phyloP scores from a whole-genome alignment of 2,329 filamentous ascomycete genomes.

The Pseudodiploospora longispora region DNA sequence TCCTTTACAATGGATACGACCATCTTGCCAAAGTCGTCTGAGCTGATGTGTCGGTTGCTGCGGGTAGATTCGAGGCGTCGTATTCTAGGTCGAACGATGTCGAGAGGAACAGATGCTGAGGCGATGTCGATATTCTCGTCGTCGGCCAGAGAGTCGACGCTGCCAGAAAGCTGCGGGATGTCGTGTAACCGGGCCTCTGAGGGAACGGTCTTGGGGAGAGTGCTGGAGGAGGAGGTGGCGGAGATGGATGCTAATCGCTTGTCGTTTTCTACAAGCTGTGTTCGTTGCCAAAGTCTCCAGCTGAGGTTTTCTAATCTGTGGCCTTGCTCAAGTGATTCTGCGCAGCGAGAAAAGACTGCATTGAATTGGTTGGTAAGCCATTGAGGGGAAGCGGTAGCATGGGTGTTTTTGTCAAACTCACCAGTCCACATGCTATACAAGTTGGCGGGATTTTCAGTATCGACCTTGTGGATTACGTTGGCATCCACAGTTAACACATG shows the following conservation, averaged over 20 bases:
- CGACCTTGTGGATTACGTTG: constrained; percentile 87
- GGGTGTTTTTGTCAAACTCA: constrained; percentile 40
- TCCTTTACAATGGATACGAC: constrained; percentile 88
- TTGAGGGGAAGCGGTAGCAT: constrained; percentile 2
- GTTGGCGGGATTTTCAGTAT: constrained; percentile 86
- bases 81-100: constrained; percentile 59
- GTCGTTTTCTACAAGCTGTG: constrained; percentile 68
- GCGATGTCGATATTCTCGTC: constrained; percentile 57
- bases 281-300: constrained; percentile 91
- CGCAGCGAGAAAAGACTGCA: constrained; percentile 85
- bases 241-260: constrained; percentile 36
- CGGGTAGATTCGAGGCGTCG: constrained; percentile 63
- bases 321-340: constrained; percentile 88
- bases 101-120: constrained; percentile 44
- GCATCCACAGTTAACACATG: constrained; percentile 88
- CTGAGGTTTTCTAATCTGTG: constrained; percentile 88
- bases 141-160: constrained; percentile 65
- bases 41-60: constrained; percentile 81
- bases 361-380: constrained; percentile 21
- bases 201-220: constrained; percentile 43
- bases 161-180: constrained; percentile 66
- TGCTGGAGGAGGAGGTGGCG: constrained; percentile 28
- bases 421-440: constrained; percentile 96
- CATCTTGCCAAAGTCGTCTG: constrained; percentile 87
- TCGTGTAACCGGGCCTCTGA: constrained; percentile 36